Base-by-base conservation (phyloP, 2,329 filamentous ascomycete species). In the Microsporum ferrugineum region DNA sequence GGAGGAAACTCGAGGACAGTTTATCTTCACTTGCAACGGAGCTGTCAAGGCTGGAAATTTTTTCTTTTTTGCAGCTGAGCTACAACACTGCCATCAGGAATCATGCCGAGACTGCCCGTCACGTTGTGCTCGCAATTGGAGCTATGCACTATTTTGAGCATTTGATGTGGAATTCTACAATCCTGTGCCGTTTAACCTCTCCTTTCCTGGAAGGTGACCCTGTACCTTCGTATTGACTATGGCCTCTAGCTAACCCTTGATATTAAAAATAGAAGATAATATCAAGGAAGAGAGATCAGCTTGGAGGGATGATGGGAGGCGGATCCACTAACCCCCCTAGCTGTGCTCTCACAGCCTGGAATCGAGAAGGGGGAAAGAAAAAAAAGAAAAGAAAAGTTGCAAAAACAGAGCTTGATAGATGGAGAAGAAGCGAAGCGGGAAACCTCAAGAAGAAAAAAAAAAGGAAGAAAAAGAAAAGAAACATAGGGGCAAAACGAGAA, bases 91-190 rank as follows among this genome's bases (percentile, higher is more conserved):
- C 51, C 51, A 55, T 55, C 39, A 36, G 51, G 51, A 17, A 55
- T 55, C 31, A 17, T 55, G 51, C 51, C 51, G 51, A 55, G 51
- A 36, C 51, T 55, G 33, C 51, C 51, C 51, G 33, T 36, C 51
- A 55, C 33, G 33, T n/a, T 34, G 27, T 53, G 27, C 45, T 36
- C 31, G n/a, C 51, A 4, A 55, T 55, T 55, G 51, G 31, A 55
- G 51, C 51, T 55, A 51, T 51, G 51, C 51, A 55, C 51, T 55
- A 55, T 55, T 55, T 55, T 55, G 51, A 55, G 51, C 6, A 17
- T 55, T 12, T 36, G 33, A 31, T 36, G 14, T 34, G 51, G 51
- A 55, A 55, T 55, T 29, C 12, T 36, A 31, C 31, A 14, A n/a
- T 36, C 2, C 51, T 34, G 51, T 55, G 51, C 51, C 51, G 51